Percentiles rank a stretch among this genome's conserved stretches.
Conservation (phyloP, 2,329 filamentous ascomycete species). For the Cladosporium austrohemisphaericum region DNA sequence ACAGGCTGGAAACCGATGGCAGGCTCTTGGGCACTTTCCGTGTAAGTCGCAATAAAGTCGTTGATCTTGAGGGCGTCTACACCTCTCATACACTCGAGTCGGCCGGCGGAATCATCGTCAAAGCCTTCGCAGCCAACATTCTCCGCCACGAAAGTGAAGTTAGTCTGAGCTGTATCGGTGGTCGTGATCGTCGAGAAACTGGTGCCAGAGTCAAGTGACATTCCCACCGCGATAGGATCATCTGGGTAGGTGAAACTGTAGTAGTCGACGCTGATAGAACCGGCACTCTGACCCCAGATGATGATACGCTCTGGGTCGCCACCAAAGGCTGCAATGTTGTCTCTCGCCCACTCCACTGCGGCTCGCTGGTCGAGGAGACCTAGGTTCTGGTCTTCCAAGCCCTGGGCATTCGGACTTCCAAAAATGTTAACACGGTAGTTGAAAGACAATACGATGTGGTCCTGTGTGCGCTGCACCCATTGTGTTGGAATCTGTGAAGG, state of each 20-base stretch:
- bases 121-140: slow-evolving; percentile 31
- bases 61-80: slow-evolving; percentile 31
- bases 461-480: slow-evolving; percentile 43
- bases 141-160: slow-evolving; percentile 36
- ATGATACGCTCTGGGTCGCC: slow-evolving; percentile 45
- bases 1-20: slow-evolving; percentile 17
- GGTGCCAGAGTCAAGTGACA: slow-evolving; percentile 45
- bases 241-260: slow-evolving; percentile 47
- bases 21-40: slow-evolving; percentile 28
- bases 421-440: slow-evolving; percentile 53
- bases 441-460: slow-evolving; percentile 55
- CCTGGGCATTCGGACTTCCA: slow-evolving; percentile 5
- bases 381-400: slow-evolving; percentile 46
- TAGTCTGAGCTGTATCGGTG: slow-evolving; percentile 26
- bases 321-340: slow-evolving; percentile 57
- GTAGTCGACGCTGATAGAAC: slow-evolving; percentile 49
- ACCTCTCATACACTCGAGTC: slow-evolving; percentile 38
- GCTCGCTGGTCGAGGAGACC: slow-evolving; percentile 61
- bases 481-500: slow-evolving; percentile 60
- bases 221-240: slow-evolving; percentile 47
- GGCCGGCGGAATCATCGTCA: slow-evolving; percentile 20
- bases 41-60: slow-evolving; percentile 32
- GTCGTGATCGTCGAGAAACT: slow-evolving; percentile 33
- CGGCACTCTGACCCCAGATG: slow-evolving; percentile 53
- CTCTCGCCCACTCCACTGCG: slow-evolving; percentile 56